Base-by-base conservation (phyloP, 306 rosid species). In the Vicia faba region DNA sequence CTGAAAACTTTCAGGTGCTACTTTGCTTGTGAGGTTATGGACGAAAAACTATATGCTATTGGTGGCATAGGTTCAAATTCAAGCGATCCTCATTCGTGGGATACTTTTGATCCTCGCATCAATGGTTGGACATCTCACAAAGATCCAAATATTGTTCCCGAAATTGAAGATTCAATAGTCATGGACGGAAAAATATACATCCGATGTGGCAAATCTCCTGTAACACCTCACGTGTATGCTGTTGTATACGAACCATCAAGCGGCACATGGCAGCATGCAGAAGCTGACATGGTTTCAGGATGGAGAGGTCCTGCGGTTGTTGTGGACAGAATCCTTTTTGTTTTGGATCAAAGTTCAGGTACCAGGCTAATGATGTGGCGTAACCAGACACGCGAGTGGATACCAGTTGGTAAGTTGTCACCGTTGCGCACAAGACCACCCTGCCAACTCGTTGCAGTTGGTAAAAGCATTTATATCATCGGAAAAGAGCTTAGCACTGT, bases 261-360 rank as follows among this genome's bases (percentile, higher is more conserved):
- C 18, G 84, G 83, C 53, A 83, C 75, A 1, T 89, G 98, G 98
- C 85, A 88, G 82, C 84, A 86, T 54, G 88, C 88, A 10, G 89
- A 93, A 61, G 63, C 84, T 35, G 91, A 93, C 59, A 75, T 93
- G 87, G 96, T 78, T 53, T 86, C 82, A 0, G 96, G 93, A 61
- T 93, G 96, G 98, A 83, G 46, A 69, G 99, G 99, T 68, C 99
- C 97, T 0, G 91, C 92, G 1, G 88, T 90, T 61, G 90, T 88
- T 35, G 81, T 85, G 5, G 82, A 86, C 3, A 83, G 88, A 23
- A 78, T 72, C 31, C 89, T 90, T 9, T 86, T 83, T 13, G 85
- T 83, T 26, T 64, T 90, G 84, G 99, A 90, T 68, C 90, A 88
- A 74, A 83, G 82, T 75, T 85, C 79, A 1, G 99, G 97, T 67